Evolutionary conservation across 805 yeast species (phyloP).

Genomic region (Candida verbasci): DNA sequence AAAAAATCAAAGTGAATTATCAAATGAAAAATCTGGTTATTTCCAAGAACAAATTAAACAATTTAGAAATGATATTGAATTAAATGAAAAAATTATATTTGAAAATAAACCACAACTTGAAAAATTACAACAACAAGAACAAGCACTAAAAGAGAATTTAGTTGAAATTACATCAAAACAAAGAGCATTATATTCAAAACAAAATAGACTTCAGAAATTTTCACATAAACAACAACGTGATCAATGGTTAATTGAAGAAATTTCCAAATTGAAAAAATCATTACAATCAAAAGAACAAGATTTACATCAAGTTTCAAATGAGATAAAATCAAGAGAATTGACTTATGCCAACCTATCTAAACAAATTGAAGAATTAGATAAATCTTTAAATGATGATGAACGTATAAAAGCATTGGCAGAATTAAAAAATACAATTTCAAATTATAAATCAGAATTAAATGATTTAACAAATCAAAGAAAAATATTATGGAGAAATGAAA

Average conservation of each 20-base stretch:
- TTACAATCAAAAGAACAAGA: conserved; percentile 21
- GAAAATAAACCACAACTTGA: conserved; percentile 39
- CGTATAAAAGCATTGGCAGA: conserved; percentile 8
- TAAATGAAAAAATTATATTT: conserved; percentile 34
- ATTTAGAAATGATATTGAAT: conserved; percentile 23
- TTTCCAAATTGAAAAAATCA: conserved; percentile 30
- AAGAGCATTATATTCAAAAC: conserved; percentile 61
- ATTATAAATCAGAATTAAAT: conserved; percentile 39
- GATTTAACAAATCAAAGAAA: conserved; percentile 63
- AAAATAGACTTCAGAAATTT: conserved; percentile 64
- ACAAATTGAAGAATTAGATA: conserved; percentile 12
- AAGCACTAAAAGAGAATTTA: conserved; percentile 33
- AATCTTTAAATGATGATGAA: conserved; percentile 9
- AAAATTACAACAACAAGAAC: conserved; percentile 37
- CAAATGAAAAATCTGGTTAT: conserved; percentile 24
- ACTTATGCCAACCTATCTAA: conserved; percentile 18
- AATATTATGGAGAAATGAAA: conserved; percentile 73
- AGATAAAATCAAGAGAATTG: conserved; percentile 17
- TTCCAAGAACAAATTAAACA: conserved; percentile 16
- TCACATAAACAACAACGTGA: conserved; percentile 55
- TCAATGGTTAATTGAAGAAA: conserved; percentile 56
- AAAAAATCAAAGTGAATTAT: conserved; percentile 27
- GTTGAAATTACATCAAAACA: conserved; percentile 46
- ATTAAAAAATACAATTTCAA: conserved; percentile 27
- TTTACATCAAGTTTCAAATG: conserved; percentile 18